Evolutionary conservation across 257 asterid species (phyloP).

Genomic region (Scutellaria galericulata): DNA sequence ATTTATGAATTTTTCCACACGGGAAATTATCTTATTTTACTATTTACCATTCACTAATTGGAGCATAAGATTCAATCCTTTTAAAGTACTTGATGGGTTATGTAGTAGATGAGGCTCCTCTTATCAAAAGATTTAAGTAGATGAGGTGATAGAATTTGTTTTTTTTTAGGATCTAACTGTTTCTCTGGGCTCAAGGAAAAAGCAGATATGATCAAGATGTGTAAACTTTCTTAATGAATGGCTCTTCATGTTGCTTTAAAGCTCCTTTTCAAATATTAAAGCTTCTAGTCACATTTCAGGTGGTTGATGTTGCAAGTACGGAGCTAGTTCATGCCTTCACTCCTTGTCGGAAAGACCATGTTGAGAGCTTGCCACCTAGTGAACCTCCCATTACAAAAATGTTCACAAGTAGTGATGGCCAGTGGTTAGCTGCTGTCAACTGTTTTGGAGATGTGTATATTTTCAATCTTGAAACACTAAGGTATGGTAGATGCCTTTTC

Average conservation of each 20-base stretch:
- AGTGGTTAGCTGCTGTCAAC: conserved; percentile 90
- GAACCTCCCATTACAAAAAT: conserved; percentile 92
- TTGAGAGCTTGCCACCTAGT: conserved; percentile 59
- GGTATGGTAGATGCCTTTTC: conserved; percentile 44
- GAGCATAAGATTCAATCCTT: no score
- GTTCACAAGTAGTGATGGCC: conserved; percentile 79
- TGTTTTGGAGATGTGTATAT: conserved; percentile 89
- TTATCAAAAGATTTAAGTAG: neutral
- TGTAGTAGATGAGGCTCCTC: no score
- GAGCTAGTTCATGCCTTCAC: conserved; percentile 59
- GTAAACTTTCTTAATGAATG: neutral
- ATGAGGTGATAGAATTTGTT: neutral
- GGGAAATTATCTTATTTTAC: no score
- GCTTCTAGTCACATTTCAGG: conserved; percentile 48
- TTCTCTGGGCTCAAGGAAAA: conserved; percentile 1
- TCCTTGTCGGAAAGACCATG: conserved; percentile 63
- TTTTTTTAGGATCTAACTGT: neutral
- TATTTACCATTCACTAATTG: no score
- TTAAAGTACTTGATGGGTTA: no score
- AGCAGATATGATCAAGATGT: neutral
- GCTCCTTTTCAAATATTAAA: neutral
- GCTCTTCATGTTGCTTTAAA: neutral
- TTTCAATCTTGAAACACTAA: conserved; percentile 78
- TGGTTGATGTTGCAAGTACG: conserved; percentile 57
- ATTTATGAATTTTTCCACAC: no score